Base-by-base conservation (phyloP, 2,329 filamentous ascomycete species). In the Phaeosphaeriaceae sp. region DNA sequence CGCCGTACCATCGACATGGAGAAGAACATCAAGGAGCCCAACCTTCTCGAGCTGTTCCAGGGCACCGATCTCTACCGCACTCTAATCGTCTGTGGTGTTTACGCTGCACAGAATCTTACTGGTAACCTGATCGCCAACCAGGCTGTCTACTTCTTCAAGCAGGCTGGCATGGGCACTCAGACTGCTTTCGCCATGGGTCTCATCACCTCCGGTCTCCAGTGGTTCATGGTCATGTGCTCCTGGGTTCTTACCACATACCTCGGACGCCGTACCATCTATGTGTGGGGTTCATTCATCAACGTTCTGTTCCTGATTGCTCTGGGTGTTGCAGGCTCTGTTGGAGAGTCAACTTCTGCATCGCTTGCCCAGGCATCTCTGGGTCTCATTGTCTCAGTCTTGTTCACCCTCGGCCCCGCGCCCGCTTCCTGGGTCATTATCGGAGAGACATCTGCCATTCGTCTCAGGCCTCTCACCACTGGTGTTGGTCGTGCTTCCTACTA, bases 341-440 rank as follows among this genome's bases (percentile, higher is more conserved):
- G 77, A 51, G 20, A 20, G 1, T 74, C 72, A 9, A 79, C 56
- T 0, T 66, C 82, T 6, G 68, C 85, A 46, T 81, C 73, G 51
- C 76, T 83, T 31, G 87, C 87, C 1, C 85, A 88, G 72, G 88
- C 88, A 9, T 85, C 83, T 7, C 78, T 90, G 22, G 88, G 87
- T 62, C 78, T 90, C 52, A 87, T 89, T 65, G 81, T 90, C 68
- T 89, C 88, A 25, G 85, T 90, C 55, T 76, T 89, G 31, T 91
- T 89, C 78, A 85, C 83, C 44, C 74, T 88, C 17, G 86, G 85
- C 64, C 86, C 86, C 24, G 88, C 86, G 1, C 88, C 88, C 48
- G 84, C 85, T 42, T 89, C 87, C 10, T 90, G 84, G 83, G 85
- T 86, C 76, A 87, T 89, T 64, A 89, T 90, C 48, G 86, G 84